phyloP scores from a whole-genome alignment of 805 yeast genomes.

The Candida pseudofarinosa region DNA sequence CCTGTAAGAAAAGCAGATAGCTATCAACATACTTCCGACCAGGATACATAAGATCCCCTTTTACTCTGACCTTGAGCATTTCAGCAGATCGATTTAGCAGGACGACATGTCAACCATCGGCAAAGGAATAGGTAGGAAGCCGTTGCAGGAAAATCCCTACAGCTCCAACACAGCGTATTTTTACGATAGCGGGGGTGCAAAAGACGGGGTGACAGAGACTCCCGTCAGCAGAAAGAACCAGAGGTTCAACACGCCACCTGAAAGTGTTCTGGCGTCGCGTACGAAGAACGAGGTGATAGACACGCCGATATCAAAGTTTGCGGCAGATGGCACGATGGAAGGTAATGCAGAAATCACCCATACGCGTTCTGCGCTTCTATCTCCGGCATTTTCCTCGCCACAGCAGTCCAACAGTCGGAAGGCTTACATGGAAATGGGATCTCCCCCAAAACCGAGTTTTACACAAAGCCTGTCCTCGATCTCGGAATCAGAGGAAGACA shows the following conservation, averaged over 20 bases:
- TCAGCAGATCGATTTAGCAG: background rate
- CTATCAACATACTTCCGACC: background rate
- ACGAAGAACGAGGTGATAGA: slow-evolving; percentile 7
- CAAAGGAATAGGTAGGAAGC: slow-evolving; percentile 1
- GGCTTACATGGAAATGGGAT: background rate
- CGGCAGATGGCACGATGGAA: slow-evolving; percentile 3
- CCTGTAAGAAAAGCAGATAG: background rate
- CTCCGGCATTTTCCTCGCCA: slow-evolving; percentile 49
- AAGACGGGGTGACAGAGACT: slow-evolving; percentile 17
- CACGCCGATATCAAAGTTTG: slow-evolving; percentile 7
- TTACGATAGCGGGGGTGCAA: background rate
- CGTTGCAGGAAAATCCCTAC: slow-evolving; percentile 1
- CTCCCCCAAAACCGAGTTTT: slow-evolving; percentile 11
- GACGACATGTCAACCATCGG: slow-evolving; percentile 1
- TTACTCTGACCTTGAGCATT: background rate
- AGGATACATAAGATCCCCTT: no score
- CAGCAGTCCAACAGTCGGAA: slow-evolving; percentile 19
- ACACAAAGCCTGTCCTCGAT: slow-evolving; percentile 10
- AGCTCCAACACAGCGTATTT: slow-evolving; percentile 4
- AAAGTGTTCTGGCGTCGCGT: slow-evolving; percentile 15
- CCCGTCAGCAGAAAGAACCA: slow-evolving; percentile 18
- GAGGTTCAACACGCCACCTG: slow-evolving; percentile 38
- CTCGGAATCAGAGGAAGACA: slow-evolving; percentile 10
- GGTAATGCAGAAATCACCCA: slow-evolving; percentile 6
- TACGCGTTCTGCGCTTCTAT: slow-evolving; percentile 20